phyloP scores from a whole-genome alignment of 805 yeast species.

The Phaffomyces thermotolerans region DNA sequence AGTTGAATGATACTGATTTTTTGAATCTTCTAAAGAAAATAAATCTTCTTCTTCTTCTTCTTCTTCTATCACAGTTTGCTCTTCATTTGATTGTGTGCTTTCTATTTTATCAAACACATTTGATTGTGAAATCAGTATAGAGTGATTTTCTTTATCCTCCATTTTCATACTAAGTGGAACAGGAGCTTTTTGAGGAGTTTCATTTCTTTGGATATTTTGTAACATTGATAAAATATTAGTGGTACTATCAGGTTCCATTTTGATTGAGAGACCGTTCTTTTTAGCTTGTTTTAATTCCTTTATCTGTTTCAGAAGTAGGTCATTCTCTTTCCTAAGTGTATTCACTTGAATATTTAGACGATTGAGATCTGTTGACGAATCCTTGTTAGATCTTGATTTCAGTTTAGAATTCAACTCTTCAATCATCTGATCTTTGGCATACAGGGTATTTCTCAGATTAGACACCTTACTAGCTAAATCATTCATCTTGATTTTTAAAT shows the following conservation, averaged over 20 bases:
- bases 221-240: constrained; percentile 4
- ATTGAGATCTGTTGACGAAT: constrained; percentile 4
- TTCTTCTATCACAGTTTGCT: constrained; percentile 3
- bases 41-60: neutral
- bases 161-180: neutral
- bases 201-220: neutral
- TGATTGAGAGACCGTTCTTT: neutral
- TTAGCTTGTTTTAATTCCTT: neutral
- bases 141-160: constrained; percentile 2
- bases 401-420: neutral
- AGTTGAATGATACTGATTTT: constrained; percentile 2
- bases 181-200: neutral
- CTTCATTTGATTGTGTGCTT: constrained; percentile 7
- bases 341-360: constrained; percentile 5
- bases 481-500: neutral
- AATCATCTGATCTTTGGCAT: neutral
- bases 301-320: neutral
- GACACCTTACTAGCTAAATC: neutral
- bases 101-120: neutral
- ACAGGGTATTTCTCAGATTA: neutral
- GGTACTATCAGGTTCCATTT: neutral
- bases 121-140: neutral
- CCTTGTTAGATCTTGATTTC: neutral
- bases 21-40: constrained; percentile 1
- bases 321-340: constrained; percentile 1